Evolutionary conservation across 2,329 filamentous ascomycete species (phyloP), one percentile per base, ranked within the genome.

Genomic region (Tolypocladium nubicola): DNA sequence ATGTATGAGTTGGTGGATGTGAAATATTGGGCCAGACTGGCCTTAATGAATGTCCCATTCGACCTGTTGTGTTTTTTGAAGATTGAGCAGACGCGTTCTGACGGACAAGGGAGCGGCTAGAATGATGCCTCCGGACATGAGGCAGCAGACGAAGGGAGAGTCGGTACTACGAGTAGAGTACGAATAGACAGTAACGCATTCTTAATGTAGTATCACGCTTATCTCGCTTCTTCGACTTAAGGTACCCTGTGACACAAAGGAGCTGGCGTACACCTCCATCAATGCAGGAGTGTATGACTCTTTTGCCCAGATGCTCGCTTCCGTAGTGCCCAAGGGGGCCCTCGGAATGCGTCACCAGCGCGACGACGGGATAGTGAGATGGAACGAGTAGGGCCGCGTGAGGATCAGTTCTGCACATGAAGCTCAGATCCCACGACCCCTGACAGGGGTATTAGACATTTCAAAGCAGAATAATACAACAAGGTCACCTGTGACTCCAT

Each of bases 1-100:
- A 61, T 55, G 60, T 63, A 61, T 37, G 23, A 56, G 30, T 54
- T 33, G 26, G 19, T 50, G 53, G 30, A 33, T 50, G 39, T 26
- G 47, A 50, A 45, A 3, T 52, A 21, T 37, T 9, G 16, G 14
- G 37, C 2, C 30, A 26, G n/a, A 19, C 14, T 47, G 43, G n/a
- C 43, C 10, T 53, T 41, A 49, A 35, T 26, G 13, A 39, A 39
- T 21, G 37, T 26, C 35, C 52, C 52, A 39, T 40, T 38, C 37
- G 16, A 53, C 38, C 13, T 26, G n/a, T n/a, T 30, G 52, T 41
- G 33, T 38, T 41, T 55, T 21, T 52, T 54, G 4, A 50, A 53
- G 26, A 26, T 26, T 37, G 47, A 37, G 47, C 30, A 52, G 10
- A 52, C 47, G 30, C 10, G 10, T 30, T 40, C 37, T 13, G 30